A percentile compares a stretch with the other conserved stretches of the same genome.
phyloP scores from a whole-genome alignment of 768 basidiomycete species.

The Mycena pura region DNA sequence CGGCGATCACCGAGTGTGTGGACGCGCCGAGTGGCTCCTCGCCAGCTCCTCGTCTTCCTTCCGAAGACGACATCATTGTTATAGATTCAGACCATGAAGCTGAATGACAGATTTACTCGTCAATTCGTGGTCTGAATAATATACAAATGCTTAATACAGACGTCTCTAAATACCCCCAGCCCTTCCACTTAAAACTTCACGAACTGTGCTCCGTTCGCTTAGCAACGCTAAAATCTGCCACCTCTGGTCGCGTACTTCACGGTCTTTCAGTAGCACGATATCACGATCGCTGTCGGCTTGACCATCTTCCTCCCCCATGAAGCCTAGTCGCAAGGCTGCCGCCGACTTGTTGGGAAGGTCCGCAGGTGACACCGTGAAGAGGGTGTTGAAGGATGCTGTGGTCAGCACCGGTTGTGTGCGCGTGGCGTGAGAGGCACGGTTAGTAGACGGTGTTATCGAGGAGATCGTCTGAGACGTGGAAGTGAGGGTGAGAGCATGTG shows the following conservation, averaged over 20 bases:
- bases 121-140: too few relatives aligned
- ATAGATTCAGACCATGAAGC: constrained; percentile 46
- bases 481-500: constrained; percentile 78
- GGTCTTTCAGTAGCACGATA: constrained; percentile 59
- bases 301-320: constrained; percentile 55
- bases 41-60: neutral
- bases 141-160: constrained; percentile 12
- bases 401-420: constrained; percentile 60
- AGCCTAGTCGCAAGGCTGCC: constrained; percentile 70
- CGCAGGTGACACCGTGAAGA: constrained; percentile 79
- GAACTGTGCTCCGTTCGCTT: constrained; percentile 74
- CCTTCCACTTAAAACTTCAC: constrained; percentile 54
- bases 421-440: constrained; percentile 45
- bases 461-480: constrained; percentile 78
- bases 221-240: constrained; percentile 84
- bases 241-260: constrained; percentile 69
- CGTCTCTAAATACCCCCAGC: constrained; percentile 35
- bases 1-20: neutral
- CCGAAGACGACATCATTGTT: constrained; percentile 36
- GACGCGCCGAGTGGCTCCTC: neutral
- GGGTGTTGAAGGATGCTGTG: constrained; percentile 73
- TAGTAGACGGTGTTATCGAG: constrained; percentile 71
- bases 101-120: neutral
- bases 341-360: constrained; percentile 83
- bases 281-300: constrained; percentile 59